Percentiles rank a stretch among this genome's conserved stretches.
Evolutionary conservation across 352 stramenopile species (phyloP).

Genomic region (Phytophthora litchii): DNA sequence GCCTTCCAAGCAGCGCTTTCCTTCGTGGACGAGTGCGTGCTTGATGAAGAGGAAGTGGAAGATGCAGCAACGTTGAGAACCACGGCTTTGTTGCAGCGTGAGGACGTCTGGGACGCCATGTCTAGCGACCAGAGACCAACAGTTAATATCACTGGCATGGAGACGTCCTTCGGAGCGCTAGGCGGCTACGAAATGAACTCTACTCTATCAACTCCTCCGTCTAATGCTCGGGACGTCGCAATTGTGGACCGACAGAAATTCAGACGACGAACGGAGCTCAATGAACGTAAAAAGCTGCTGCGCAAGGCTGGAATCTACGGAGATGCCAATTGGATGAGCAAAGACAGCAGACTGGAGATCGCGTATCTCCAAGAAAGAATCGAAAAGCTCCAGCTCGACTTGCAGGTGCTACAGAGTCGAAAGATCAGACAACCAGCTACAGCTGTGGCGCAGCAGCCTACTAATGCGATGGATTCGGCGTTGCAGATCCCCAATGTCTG

Average conservation of each 20-base stretch:
- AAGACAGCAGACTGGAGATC: constrained; percentile 61
- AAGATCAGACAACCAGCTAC: constrained; percentile 21
- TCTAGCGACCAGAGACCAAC: constrained; percentile 12
- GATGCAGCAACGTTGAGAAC: constrained; percentile 17
- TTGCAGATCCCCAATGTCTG: constrained; percentile 31
- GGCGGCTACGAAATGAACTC: constrained; percentile 8
- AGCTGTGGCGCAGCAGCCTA: background rate
- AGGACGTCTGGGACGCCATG: constrained; percentile 21
- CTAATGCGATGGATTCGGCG: constrained; percentile 12
- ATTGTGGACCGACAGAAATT: constrained; percentile 15
- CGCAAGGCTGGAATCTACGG: constrained; percentile 42
- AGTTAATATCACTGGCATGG: constrained; percentile 7
- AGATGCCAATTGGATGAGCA: constrained; percentile 36
- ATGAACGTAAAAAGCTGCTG: constrained; percentile 45
- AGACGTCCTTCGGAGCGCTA: constrained; percentile 19
- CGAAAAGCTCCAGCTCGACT: constrained; percentile 64
- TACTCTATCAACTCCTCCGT: constrained; percentile 3
- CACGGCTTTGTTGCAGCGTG: constrained; percentile 10
- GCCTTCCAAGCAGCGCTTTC: constrained; percentile 32
- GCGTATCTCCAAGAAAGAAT: constrained; percentile 69
- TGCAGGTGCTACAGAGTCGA: constrained; percentile 45
- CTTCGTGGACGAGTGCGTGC: constrained; percentile 35
- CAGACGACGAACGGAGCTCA: constrained; percentile 24
- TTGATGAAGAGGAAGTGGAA: constrained; percentile 29
- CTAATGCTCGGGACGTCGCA: background rate